Percentiles rank a stretch among this genome's conserved stretches.
phyloP scores from a whole-genome alignment of 1,284 basidiomycete genomes.

The Sanghuangporus baumii region DNA sequence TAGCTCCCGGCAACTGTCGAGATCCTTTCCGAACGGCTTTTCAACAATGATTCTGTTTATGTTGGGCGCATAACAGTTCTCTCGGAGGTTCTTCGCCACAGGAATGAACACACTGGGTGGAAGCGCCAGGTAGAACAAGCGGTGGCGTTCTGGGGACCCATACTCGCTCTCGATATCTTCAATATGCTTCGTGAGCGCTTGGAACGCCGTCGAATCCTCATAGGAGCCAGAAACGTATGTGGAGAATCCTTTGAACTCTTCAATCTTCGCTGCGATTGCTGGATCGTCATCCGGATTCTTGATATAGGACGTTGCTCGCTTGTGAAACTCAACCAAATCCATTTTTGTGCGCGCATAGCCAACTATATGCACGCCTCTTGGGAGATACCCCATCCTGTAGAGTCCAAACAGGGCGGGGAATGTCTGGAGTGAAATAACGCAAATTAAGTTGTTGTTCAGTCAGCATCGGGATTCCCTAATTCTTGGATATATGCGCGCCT shows the following conservation, averaged over 20 bases:
- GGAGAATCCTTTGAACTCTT: slow-evolving; percentile 76
- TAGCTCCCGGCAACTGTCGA: slow-evolving; percentile 79
- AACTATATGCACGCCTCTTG: slow-evolving; percentile 80
- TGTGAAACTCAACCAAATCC: slow-evolving; percentile 81
- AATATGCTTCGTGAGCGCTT: slow-evolving; percentile 70
- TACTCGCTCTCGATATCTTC: slow-evolving; percentile 73
- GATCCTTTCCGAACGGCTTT: slow-evolving; percentile 95
- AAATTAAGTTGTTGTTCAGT: neutral
- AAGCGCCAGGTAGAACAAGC: slow-evolving; percentile 91
- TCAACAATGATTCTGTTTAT: slow-evolving; percentile 91
- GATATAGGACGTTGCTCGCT: slow-evolving; percentile 78
- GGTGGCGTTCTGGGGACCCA: slow-evolving; percentile 59
- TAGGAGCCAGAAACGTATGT: slow-evolving; percentile 86
- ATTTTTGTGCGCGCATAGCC: slow-evolving; percentile 96
- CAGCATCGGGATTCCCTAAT: neutral
- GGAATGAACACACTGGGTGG: slow-evolving; percentile 91
- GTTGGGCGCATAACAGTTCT: slow-evolving; percentile 75
- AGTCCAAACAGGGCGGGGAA: slow-evolving; percentile 91
- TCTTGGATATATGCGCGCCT: slow-evolving; percentile 1
- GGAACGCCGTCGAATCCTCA: slow-evolving; percentile 77
- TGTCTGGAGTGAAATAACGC: slow-evolving; percentile 47
- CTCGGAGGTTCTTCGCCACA: slow-evolving; percentile 78
- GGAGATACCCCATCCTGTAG: slow-evolving; percentile 76
- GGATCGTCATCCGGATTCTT: slow-evolving; percentile 67
- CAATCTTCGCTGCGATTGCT: slow-evolving; percentile 53